Base-by-base conservation (phyloP, 805 yeast genomes). In the Spathaspora arborariae region DNA sequence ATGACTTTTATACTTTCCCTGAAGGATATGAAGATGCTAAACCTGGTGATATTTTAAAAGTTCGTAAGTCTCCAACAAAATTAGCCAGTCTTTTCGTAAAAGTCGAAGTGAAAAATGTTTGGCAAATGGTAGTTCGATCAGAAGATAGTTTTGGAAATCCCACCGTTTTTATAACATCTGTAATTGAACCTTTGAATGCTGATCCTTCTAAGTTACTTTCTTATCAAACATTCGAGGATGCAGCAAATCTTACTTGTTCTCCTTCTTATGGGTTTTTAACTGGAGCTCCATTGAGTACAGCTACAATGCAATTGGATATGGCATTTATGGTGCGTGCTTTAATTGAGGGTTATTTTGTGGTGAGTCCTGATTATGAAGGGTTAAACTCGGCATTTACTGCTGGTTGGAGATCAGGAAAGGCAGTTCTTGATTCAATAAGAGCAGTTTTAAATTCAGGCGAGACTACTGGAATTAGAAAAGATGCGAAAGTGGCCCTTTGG, bases 331-430 rank as follows among this genome's bases (percentile, higher is more conserved):
- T 51, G 19, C 54, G 50, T 10, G 59, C 59, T 15, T 53, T 62
- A 34, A n/a, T 20, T 21, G 46, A 59, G 22, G 75, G 74, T 6
- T 69, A 63, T 56, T 62, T 54, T 48, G 68, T 68, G 2, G 59
- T 63, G 1, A 53, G 57, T 5, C 64, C 73, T 0, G 73, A 68
- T 49, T 65, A 67, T 44, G 67, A 68, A 46, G 74, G 74, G 2
- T 59, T 60, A 3, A 56, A 56, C 18, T 55, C 64, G 1, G 60
- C 65, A 1, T 70, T 62, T 46, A 55, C 65, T 5, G 70, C 59
- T n/a, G 70, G 69, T 2, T 46, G 55, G 24, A 63, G 57, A 41
- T 58, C 68, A 2, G 74, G 66, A 0, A 57, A 62, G 5, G 63
- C 62, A 5, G 52, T 57, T 0, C 59, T 70, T 44, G 65, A 70